Evolutionary conservation across 306 rosid genomes (phyloP), one percentile per base, ranked within the genome.

Genomic region (Casuarina cunninghamiana): DNA sequence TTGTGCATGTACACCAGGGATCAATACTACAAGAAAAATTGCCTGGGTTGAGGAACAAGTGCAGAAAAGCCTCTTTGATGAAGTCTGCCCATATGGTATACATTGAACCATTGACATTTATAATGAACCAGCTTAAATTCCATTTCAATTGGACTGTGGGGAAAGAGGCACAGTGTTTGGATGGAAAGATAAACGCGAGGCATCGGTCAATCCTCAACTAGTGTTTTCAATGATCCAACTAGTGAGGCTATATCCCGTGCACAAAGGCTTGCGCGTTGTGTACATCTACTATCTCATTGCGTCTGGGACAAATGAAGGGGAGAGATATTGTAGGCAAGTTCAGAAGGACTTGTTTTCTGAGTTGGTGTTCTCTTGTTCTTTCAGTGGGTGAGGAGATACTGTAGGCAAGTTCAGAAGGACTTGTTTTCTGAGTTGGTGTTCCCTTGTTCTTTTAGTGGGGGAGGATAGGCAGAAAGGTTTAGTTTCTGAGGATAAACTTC

Each of bases 191-290:
- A 10, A 86, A 82, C 11, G 41, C 57, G 4, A 78, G 62, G 78
- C 80, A 54, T 61, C 94, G 97, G 32, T 0, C 97, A 88, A 66
- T 46, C 79, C 26, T 81, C 81, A 17, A 89, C 88, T 5, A 81
- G 81, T 15, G 51, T 67, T 3, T 89, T 91, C 76, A 91, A 91
- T 42, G 82, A 89, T n/a, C 83, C 88, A 12, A 57, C 49, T 0
- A 85, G 88, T 68, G 70, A 86, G 41, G 91, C 94, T 0, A 82
- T 90, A 37, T 82, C 86, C 4, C 90, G 97, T 3, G 94, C 97
- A 5, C 88, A 86, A 69, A 72, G 94, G 50, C 80, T 88, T 8
- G 97, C 94, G 10, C 94, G 5, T 82, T 45, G 97, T 91, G 11
- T 81, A 77, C 58, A 77, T 84, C 8, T 91, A 91, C 77, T 90